Conservation (phyloP, 768 basidiomycete species). For the Obba rivulosa region DNA sequence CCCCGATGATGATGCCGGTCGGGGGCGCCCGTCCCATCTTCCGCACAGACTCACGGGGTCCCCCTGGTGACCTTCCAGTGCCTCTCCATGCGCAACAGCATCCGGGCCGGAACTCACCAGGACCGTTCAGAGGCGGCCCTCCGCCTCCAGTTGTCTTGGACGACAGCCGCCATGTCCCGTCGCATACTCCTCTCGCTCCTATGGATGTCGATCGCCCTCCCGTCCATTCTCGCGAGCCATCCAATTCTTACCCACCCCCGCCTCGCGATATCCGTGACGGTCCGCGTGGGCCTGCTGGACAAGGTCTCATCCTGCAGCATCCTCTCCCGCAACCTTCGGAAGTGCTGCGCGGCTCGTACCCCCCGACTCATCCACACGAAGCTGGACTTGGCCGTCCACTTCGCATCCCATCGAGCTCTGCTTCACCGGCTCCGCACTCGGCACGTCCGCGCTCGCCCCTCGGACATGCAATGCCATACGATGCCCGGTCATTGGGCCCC, state of each 20-base stretch:
- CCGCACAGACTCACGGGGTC: conserved; percentile 62
- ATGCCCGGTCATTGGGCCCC: conserved; percentile 40
- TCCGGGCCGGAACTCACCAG: conserved; percentile 43
- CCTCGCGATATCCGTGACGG: conserved; percentile 34
- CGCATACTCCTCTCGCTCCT: conserved; percentile 70
- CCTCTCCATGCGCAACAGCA: conserved; percentile 31
- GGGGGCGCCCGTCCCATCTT: conserved; percentile 39
- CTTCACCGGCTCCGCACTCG: conserved; percentile 48
- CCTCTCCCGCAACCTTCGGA: conserved; percentile 49
- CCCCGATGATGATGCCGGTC: conserved; percentile 54
- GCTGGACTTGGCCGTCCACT: conserved; percentile 48
- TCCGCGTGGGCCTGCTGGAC: conserved; percentile 47
- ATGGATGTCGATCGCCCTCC: conserved; percentile 48
- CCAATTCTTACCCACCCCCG: conserved; percentile 25
- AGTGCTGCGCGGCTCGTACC: conserved; percentile 41
- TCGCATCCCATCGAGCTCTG: conserved; percentile 52
- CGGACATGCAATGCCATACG: conserved; percentile 18
- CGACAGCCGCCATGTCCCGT: conserved; percentile 59
- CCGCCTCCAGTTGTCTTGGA: conserved; percentile 80
- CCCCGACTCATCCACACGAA: conserved; percentile 48
- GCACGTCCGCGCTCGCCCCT: conserved; percentile 46
- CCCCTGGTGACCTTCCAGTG: conserved; percentile 35
- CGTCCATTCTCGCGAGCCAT: conserved; percentile 50
- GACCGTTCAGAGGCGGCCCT: conserved; percentile 78
- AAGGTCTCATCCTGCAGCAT: conserved; percentile 62